phyloP scores from a whole-genome alignment of 495 filamentous ascomycete genomes.

The Aeminium ludgeri region DNA sequence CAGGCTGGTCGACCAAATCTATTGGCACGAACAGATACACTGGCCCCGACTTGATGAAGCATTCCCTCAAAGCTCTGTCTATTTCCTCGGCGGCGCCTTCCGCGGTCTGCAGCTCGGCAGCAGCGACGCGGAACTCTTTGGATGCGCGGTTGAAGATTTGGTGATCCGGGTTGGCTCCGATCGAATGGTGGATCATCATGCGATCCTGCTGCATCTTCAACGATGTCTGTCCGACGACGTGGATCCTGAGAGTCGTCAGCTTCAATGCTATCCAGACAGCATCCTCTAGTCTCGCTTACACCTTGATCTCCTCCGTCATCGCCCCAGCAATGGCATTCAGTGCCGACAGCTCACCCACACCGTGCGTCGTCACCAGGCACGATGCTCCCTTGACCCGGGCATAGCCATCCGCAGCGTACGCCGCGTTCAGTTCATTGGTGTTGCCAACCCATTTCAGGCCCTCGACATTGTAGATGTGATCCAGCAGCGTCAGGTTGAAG shows the following conservation, averaged over 20 bases:
- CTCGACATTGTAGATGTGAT: constrained; percentile 24
- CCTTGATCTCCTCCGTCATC: constrained; percentile 24
- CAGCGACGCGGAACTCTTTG: constrained; percentile 18
- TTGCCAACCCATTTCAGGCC: constrained; percentile 27
- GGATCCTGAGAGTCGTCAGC: too few species aligned
- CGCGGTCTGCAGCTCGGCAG: constrained; percentile 22
- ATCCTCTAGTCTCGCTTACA: too few species aligned
- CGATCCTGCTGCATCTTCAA: constrained; percentile 22
- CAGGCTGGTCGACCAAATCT: constrained; percentile 20
- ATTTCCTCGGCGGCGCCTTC: constrained; percentile 24
- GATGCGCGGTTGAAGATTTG: constrained; percentile 25
- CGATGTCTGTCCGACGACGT: constrained; percentile 27
- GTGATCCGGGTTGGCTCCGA: constrained; percentile 17
- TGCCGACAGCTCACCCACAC: constrained; percentile 27
- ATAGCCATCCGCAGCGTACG: constrained; percentile 27
- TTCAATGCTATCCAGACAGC: too few species aligned
- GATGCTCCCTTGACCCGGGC: constrained; percentile 22
- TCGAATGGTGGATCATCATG: constrained; percentile 29
- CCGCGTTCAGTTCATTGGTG: constrained; percentile 25
- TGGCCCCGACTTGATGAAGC: constrained; percentile 21
- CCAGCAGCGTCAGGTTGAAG: constrained; percentile 24
- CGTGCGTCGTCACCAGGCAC: constrained; percentile 25
- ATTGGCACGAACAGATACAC: constrained; percentile 28
- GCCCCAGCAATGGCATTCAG: constrained; percentile 26
- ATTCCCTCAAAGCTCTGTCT: constrained; percentile 25